phyloP scores from a whole-genome alignment of 2,329 filamentous ascomycete genomes.

The Verticillium dahliae region DNA sequence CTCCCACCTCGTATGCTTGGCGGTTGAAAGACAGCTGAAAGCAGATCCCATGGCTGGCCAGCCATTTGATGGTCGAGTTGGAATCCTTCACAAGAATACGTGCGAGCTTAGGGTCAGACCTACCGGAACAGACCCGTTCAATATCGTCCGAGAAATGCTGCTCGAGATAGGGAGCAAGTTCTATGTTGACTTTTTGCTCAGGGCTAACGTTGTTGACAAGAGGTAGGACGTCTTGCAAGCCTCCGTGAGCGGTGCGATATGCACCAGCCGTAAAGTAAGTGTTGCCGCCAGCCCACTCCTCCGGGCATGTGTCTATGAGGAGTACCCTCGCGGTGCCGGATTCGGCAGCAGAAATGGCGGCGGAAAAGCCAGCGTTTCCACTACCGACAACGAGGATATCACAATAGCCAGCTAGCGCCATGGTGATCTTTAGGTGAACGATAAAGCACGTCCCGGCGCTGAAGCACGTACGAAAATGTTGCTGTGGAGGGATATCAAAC shows the following conservation, averaged over 20 bases:
- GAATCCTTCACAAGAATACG: slow-evolving; percentile 44
- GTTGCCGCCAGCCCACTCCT: slow-evolving; percentile 56
- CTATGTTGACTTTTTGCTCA: slow-evolving; percentile 41
- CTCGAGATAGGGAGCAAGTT: slow-evolving; percentile 49
- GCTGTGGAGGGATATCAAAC: too few relatives aligned
- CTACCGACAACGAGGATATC: slow-evolving; percentile 51
- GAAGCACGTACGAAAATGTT: too few relatives aligned
- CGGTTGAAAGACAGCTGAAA: slow-evolving; percentile 59
- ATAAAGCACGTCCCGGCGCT: too few relatives aligned
- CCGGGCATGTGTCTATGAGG: slow-evolving; percentile 54
- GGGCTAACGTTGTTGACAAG: slow-evolving; percentile 52
- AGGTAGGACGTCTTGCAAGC: slow-evolving; percentile 50
- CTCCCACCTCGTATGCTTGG: slow-evolving; percentile 59
- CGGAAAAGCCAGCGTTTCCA: slow-evolving; percentile 58
- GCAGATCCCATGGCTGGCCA: slow-evolving; percentile 43
- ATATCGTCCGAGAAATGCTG: slow-evolving; percentile 51
- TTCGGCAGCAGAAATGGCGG: slow-evolving; percentile 50
- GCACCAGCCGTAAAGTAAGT: slow-evolving; percentile 60
- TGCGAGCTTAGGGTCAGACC: slow-evolving; percentile 42
- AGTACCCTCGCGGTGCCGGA: slow-evolving; percentile 36
- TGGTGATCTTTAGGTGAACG: not conserved
- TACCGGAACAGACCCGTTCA: slow-evolving; percentile 45
- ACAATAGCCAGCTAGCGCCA: slow-evolving; percentile 12
- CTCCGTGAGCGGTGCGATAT: slow-evolving; percentile 49
- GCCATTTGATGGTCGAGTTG: slow-evolving; percentile 46